Percentiles rank a stretch among this genome's conserved stretches.
Conservation (phyloP, 1,284 basidiomycete genomes). For the Trametes versicolor region DNA sequence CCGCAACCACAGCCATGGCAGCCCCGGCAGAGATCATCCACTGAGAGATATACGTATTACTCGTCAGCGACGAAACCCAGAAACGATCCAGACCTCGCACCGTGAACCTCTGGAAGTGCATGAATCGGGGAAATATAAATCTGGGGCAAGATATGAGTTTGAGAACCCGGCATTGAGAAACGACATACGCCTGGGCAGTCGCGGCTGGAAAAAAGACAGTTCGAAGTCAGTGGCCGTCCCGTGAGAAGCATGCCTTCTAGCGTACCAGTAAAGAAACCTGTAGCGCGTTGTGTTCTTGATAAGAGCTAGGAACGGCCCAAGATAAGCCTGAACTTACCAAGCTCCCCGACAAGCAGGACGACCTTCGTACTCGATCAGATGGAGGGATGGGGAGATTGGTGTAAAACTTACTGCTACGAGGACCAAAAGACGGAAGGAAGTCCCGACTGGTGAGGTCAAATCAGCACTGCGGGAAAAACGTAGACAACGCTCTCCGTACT, state of each 20-base stretch:
- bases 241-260: neutral
- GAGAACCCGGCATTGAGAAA: neutral
- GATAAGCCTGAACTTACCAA: neutral
- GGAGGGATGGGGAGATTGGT: neutral
- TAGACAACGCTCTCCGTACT: neutral
- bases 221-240: neutral
- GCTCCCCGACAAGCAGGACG: conserved; percentile 3
- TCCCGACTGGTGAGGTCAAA: neutral
- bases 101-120: conserved; percentile 7
- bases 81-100: neutral
- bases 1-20: conserved; percentile 8
- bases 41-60: neutral
- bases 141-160: neutral
- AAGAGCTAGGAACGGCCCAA: too few relatives aligned
- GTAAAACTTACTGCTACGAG: neutral
- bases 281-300: neutral
- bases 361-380: neutral
- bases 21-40: conserved; percentile 9
- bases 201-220: neutral
- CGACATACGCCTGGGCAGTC: conserved; percentile 1
- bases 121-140: neutral
- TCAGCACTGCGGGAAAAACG: neutral
- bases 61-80: neutral
- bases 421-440: neutral
- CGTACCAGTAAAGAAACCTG: conserved; percentile 3